These are phyloP conservation scores for Mycena rosella DNA, from an alignment of 768 basidiomycete species.

Conservation along the genomic window DNA sequence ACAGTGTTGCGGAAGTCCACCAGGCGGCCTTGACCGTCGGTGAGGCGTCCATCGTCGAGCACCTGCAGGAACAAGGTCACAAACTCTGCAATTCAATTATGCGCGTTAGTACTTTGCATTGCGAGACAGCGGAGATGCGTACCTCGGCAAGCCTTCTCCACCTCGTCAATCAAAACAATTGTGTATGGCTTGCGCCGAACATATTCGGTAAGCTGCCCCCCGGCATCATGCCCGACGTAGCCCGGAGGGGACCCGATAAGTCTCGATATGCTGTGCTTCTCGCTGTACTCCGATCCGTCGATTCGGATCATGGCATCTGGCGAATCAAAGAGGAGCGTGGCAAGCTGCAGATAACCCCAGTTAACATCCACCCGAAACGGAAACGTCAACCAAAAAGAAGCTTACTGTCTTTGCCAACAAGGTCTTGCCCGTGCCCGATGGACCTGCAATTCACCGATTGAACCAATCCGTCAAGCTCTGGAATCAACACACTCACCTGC, in stretches of 20 bases:
- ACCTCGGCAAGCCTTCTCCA: conserved; percentile 87
- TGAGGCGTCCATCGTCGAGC: conserved; percentile 92
- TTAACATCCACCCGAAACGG: conserved; percentile 7
- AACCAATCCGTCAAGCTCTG: too few relatives aligned
- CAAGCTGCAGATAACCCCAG: conserved; percentile 67
- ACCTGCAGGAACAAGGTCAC: conserved; percentile 76
- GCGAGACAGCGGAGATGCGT: background rate
- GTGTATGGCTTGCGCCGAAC: conserved; percentile 92
- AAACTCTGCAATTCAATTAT: conserved; percentile 52
- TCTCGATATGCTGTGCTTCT: conserved; percentile 68
- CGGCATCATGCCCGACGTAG: conserved; percentile 92
- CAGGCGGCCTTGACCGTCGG: conserved; percentile 92
- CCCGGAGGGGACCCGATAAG: conserved; percentile 79
- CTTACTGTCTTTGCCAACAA: conserved; percentile 89
- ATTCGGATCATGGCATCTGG: conserved; percentile 93
- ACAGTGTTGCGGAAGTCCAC: conserved; percentile 85
- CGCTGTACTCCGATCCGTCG: conserved; percentile 94
- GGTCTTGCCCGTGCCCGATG: conserved; percentile 93
- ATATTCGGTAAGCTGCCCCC: conserved; percentile 94
- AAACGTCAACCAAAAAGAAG: background rate
- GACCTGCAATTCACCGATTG: too few relatives aligned
- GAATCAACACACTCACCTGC: too few relatives aligned
- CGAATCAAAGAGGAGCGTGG: conserved; percentile 90
- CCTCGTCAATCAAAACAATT: conserved; percentile 88
- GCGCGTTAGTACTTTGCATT: background rate